Base-by-base conservation (phyloP, 2,329 filamentous ascomycete genomes). In the Fusarium sp. region DNA sequence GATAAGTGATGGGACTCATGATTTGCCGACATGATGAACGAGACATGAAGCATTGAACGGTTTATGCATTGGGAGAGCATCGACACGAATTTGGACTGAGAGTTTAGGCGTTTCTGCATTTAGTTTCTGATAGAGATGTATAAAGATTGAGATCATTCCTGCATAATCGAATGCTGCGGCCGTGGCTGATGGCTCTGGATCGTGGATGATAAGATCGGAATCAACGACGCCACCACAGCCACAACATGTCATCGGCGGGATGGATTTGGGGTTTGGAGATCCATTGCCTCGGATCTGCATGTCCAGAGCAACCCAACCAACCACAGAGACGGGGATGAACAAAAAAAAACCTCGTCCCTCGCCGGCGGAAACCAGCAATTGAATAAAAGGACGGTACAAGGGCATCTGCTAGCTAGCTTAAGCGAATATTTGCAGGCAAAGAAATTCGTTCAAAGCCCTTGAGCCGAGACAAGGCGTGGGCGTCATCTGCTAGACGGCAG, bases 1-100 rank as follows among this genome's bases (percentile, higher is more conserved):
- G 88, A 89, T 55, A 87, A 88, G 73, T 87, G 72, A 79, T 11
- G 28, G 27, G 2, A 10, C 44, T 46, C 13, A 4, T 16, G 27
- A 18, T 34, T 28, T 34, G 36, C 50, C 40, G 44, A 58, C 28
- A 73, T 60, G 73, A 72, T 63, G 63, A 60, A 75, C 54, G 73
- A 72, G 73, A 62, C 30, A 75, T 65, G 73, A 70, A 75, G 65
- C 31, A 60, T 66, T 60, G 53, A 41, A 60, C 7, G 50, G 44
- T 30, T 52, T 30, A 46, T 7, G 34, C 44, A 66, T 60, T 30
- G 27, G 13, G 41, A 30, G 15, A 48, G 41, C 37, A 55, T 60
- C 37, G 23, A 44, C 23, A 43, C 27, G 37, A 46, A 6, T n/a
- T 58, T 60, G 34, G 46, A 7, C n/a, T n/a, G 8, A 70, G 70